Evolutionary conservation across 2,329 filamentous ascomycete genomes (phyloP), one percentile per base, ranked within the genome.

Genomic region (Tolypocladium sp.): DNA sequence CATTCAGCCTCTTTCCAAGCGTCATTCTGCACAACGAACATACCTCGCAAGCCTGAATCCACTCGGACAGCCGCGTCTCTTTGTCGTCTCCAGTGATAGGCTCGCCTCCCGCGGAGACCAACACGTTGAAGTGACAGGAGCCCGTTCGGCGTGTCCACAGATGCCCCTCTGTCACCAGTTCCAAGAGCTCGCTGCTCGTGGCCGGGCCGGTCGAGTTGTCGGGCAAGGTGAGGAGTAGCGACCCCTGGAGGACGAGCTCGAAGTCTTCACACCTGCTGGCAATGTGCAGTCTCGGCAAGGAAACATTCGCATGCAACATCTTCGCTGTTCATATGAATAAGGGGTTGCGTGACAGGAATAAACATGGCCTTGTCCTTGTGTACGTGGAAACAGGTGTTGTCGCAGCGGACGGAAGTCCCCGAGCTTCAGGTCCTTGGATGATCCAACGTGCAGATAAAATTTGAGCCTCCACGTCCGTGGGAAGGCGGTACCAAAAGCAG

Each of bases 141-240:
- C 70, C 66, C 8, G 60, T 63, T n/a, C 70, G 68, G 13, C 65
- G 63, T 38, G 73, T 68, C 74, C 74, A 76, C 30, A 75, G 57
- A 41, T 70, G 65, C 2, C 60, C 54, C 12, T 67, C 59, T 22
- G 53, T 60, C 20, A 68, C 61, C 0, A 66, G 49, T 0, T 62
- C 57, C 1, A 64, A 54, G 20, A 76, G 65, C 5, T 72, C 63
- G 17, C 62, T 61, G 7, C 63, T 58, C 2, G 64, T 67, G 17
- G 59, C 33, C 15, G 68, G 56, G 4, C 25, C 5, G 13, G 53
- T 49, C 25, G 58, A n/a, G 9, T 54, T 56, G 13, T 56, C 25
- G 5, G 67, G 69, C 2, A 71, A 35, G 37, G 66, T 61, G 42
- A 74, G 58, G 4, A 62, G 60, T 5, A 76, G n/a, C 1, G 66